Conservation (phyloP, 129 eudicot species). For the Escallonia herrerae region DNA sequence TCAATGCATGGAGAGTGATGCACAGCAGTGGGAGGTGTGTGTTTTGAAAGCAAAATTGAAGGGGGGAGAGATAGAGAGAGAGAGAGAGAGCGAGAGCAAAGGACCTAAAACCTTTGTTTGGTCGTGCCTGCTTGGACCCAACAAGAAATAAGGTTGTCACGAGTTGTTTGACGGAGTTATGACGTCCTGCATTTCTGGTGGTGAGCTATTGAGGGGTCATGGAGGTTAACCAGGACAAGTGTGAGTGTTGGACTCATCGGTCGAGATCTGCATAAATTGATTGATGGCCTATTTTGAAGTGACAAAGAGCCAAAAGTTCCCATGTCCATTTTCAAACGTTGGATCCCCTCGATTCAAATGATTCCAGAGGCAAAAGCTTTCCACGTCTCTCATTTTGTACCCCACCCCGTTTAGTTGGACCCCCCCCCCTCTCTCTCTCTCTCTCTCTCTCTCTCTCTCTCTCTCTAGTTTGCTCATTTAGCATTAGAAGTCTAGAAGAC, state of each 20-base stretch:
- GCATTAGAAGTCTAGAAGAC: not conserved
- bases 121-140: not conserved
- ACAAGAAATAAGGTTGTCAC: not conserved
- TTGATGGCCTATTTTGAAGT: conserved; percentile 4
- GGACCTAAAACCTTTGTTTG: conserved; percentile 1
- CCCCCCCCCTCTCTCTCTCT: no score
- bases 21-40: no score
- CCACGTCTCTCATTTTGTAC: conserved; percentile 25
- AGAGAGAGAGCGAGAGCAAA: not conserved
- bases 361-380: conserved; percentile 32
- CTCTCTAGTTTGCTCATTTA: not conserved
- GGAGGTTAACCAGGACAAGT: conserved; percentile 6
- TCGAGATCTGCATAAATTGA: not conserved
- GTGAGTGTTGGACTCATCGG: conserved; percentile 25
- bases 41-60: no score
- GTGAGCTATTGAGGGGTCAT: not conserved
- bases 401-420: conserved; percentile 5
- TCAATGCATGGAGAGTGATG: conserved; percentile 2
- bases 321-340: conserved; percentile 14
- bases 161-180: conserved; percentile 3
- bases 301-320: conserved; percentile 7
- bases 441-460: no score
- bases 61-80: no score
- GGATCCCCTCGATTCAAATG: conserved; percentile 34
- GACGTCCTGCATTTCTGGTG: not conserved